These are phyloP conservation scores for Cyberlindnera maritima DNA, from an alignment of 805 yeast species.

Conservation along the genomic window DNA sequence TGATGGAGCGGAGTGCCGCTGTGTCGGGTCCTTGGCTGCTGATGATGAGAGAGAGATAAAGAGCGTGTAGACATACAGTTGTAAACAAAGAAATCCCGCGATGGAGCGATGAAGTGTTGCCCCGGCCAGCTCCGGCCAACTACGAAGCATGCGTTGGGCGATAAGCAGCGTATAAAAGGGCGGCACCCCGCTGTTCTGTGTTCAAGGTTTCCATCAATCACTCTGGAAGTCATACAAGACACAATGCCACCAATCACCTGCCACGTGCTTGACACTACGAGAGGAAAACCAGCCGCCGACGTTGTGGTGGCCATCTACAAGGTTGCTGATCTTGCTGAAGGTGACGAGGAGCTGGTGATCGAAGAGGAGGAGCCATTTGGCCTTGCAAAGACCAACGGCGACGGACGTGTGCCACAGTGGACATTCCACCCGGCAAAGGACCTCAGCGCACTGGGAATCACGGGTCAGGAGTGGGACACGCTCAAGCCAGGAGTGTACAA, in stretches of 20 bases:
- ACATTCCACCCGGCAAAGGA: constrained; percentile 37
- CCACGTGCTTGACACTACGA: constrained; percentile 81
- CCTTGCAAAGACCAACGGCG: constrained; percentile 65
- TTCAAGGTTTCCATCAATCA: not conserved
- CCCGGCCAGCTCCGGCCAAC: constrained; percentile 11
- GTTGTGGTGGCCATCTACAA: constrained; percentile 64
- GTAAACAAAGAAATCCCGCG: not conserved
- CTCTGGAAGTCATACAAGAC: not conserved
- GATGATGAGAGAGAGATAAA: no score
- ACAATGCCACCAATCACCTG: constrained; percentile 70
- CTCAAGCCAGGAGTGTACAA: constrained; percentile 66
- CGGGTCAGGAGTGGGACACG: constrained; percentile 38
- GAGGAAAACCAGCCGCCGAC: constrained; percentile 77
- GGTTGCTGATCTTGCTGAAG: constrained; percentile 24
- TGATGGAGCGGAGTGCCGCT: not conserved
- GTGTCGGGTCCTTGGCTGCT: not conserved
- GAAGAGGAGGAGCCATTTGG: constrained; percentile 51
- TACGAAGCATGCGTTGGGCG: constrained; percentile 9
- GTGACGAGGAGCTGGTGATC: constrained; percentile 29
- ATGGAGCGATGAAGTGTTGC: constrained; percentile 4
- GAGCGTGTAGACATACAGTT: no score
- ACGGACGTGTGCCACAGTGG: constrained; percentile 82
- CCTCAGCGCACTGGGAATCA: constrained; percentile 33
- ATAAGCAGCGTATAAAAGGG: not conserved
- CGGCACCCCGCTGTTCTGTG: not conserved